A percentile compares a stretch with the other conserved stretches of the same genome.
Evolutionary conservation across 2,329 filamentous ascomycete genomes (phyloP).

Genomic region (Thielaviopsis musarum): DNA sequence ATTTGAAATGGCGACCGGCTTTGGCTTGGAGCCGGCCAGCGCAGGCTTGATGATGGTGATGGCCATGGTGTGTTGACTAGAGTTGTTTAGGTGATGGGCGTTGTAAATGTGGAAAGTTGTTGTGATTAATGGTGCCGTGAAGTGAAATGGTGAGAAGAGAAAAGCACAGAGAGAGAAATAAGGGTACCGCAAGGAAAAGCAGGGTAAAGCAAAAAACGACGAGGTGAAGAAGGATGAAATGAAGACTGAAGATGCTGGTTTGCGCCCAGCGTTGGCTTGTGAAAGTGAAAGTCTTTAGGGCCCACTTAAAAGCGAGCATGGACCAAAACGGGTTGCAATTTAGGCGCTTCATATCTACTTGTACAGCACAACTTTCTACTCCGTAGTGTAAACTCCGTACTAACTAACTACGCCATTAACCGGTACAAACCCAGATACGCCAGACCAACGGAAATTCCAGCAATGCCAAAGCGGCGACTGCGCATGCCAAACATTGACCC

Average conservation of each 20-base stretch:
- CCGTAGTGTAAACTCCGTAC: no score
- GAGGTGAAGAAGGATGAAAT: not conserved
- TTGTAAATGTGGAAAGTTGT: not conserved
- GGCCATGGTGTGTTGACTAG: slow-evolving; percentile 22
- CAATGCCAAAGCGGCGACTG: slow-evolving; percentile 50
- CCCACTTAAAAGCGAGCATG: not conserved
- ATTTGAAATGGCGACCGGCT: slow-evolving; percentile 12
- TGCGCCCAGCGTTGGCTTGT: not conserved
- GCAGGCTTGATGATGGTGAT: slow-evolving; percentile 31
- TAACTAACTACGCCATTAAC: slow-evolving; percentile 10
- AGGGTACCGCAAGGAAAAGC: not conserved
- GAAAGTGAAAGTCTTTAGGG: not conserved
- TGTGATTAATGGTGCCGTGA: no score
- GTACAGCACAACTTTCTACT: no score
- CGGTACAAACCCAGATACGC: slow-evolving; percentile 56
- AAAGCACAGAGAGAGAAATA: not conserved
- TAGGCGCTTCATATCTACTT: not conserved
- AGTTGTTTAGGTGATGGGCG: slow-evolving; percentile 1
- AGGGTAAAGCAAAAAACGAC: not conserved
- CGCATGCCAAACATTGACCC: slow-evolving; percentile 56
- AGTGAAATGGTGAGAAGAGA: not conserved
- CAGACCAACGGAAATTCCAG: slow-evolving; percentile 48
- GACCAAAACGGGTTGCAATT: not conserved
- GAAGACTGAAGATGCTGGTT: not conserved
- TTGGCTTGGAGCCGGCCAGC: slow-evolving; percentile 15